phyloP scores from a whole-genome alignment of 2,329 filamentous ascomycete genomes.

The Aureobasidium namibiae region DNA sequence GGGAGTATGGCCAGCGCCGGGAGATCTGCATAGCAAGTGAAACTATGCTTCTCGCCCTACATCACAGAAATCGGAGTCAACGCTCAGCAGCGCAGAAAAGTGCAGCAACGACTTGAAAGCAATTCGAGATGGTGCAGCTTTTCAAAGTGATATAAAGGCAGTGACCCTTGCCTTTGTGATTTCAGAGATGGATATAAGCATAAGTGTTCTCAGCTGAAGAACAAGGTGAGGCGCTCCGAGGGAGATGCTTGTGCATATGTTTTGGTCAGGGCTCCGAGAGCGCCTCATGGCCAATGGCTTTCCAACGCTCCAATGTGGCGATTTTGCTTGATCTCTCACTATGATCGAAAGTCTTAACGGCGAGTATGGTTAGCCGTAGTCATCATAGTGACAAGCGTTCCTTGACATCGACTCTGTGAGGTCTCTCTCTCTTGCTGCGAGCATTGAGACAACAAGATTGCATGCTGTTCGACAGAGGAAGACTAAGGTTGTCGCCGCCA shows the following conservation, averaged over 20 bases:
- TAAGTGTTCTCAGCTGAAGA: not conserved
- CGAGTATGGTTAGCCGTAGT: not conserved
- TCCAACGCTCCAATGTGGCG: not conserved
- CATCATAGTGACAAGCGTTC: not conserved
- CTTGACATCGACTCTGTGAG: not conserved
- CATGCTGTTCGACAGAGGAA: not conserved
- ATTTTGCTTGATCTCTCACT: not conserved
- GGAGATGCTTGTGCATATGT: not conserved
- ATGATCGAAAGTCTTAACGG: not conserved
- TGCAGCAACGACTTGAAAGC: not conserved
- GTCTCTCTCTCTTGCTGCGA: not conserved
- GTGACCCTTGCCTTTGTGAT: not conserved
- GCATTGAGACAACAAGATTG: no score
- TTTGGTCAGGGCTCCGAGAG: not conserved
- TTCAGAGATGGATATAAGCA: not conserved
- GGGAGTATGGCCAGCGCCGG: not conserved
- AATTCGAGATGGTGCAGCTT: not conserved
- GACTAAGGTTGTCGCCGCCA: not conserved
- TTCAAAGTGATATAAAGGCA: not conserved
- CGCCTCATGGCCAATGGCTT: not conserved
- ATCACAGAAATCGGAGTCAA: not conserved
- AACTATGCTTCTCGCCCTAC: not conserved
- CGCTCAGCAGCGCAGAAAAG: not conserved
- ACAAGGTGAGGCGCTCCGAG: conserved; percentile 1
- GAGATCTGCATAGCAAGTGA: not conserved